phyloP scores from a whole-genome alignment of 73 alveolate species.

The Loxodes magnus region DNA sequence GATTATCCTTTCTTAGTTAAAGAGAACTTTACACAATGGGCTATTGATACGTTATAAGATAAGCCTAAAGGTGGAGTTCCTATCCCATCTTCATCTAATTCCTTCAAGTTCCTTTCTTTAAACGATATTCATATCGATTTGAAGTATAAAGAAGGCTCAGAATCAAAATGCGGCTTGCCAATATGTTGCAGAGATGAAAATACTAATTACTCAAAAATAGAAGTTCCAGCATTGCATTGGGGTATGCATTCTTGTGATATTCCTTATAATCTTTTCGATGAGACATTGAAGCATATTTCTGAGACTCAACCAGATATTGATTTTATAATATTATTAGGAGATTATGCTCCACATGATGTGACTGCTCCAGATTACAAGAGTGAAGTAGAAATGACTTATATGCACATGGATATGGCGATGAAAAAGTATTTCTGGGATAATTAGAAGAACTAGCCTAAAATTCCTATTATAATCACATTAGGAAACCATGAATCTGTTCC shows the following conservation, averaged over 20 bases:
- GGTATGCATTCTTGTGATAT: slow-evolving; percentile 62
- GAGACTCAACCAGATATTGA: slow-evolving; percentile 46
- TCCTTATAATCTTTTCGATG: slow-evolving; percentile 46
- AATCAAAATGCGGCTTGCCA: slow-evolving; percentile 52
- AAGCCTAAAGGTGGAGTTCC: slow-evolving; percentile 11
- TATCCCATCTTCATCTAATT: slow-evolving; percentile 15
- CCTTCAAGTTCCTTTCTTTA: slow-evolving; percentile 47
- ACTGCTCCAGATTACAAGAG: slow-evolving; percentile 27
- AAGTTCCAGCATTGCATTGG: no score
- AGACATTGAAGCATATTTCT: slow-evolving; percentile 26
- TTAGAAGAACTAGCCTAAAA: slow-evolving; percentile 31
- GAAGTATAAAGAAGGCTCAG: slow-evolving; percentile 58
- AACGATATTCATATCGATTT: slow-evolving; percentile 79
- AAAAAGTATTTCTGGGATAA: slow-evolving; percentile 29
- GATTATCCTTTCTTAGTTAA: not conserved
- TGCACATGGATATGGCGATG: slow-evolving; percentile 27
- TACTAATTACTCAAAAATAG: slow-evolving; percentile 52
- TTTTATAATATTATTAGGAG: slow-evolving; percentile 53
- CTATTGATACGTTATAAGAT: not conserved
- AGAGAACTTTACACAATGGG: slow-evolving; percentile 6
- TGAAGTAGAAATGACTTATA: not conserved
- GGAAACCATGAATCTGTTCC: slow-evolving; percentile 65
- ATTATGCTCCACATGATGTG: slow-evolving; percentile 51
- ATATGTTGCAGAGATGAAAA: slow-evolving; percentile 59
- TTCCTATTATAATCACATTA: slow-evolving; percentile 44